These are phyloP conservation scores for Lactarius quietus DNA, from an alignment of 768 basidiomycete species.

Conservation along the genomic window DNA sequence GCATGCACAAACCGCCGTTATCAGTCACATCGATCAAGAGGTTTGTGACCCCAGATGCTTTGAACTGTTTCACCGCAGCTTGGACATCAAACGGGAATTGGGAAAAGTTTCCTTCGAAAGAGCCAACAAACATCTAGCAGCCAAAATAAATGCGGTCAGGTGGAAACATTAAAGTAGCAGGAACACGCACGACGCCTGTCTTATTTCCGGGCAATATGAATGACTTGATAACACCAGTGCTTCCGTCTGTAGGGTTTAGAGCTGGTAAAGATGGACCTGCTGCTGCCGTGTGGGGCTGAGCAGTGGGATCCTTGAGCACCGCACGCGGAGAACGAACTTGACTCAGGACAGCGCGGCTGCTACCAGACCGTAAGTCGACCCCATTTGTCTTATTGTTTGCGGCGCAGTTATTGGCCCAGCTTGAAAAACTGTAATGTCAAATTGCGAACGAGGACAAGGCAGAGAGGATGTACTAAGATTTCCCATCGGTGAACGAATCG, in stretches of 20 bases:
- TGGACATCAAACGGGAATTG: conserved; percentile 51
- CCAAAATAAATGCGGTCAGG: conserved; percentile 1
- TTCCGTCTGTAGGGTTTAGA: conserved; percentile 43
- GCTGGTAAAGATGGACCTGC: conserved; percentile 52
- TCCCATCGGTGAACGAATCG: conserved; percentile 45
- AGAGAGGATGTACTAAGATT: conserved; percentile 44
- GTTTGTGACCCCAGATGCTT: conserved; percentile 45
- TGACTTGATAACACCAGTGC: conserved; percentile 50
- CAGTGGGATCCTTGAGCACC: neutral
- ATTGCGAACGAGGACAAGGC: neutral
- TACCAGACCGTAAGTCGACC: conserved; percentile 38
- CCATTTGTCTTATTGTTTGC: conserved; percentile 50
- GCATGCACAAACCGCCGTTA: conserved; percentile 47
- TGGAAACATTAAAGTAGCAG: neutral
- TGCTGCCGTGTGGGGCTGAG: conserved; percentile 34
- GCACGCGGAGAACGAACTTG: conserved; percentile 34
- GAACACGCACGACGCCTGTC: conserved; percentile 52
- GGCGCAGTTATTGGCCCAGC: conserved; percentile 59
- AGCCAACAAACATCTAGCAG: conserved; percentile 55
- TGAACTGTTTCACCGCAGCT: conserved; percentile 44
- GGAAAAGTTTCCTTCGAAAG: conserved; percentile 49
- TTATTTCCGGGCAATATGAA: conserved; percentile 52
- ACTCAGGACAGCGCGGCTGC: no score
- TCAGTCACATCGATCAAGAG: conserved; percentile 58
- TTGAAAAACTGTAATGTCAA: conserved; percentile 27